phyloP scores from a whole-genome alignment of 1,284 basidiomycete species.

The Binderoboletus segoi region DNA sequence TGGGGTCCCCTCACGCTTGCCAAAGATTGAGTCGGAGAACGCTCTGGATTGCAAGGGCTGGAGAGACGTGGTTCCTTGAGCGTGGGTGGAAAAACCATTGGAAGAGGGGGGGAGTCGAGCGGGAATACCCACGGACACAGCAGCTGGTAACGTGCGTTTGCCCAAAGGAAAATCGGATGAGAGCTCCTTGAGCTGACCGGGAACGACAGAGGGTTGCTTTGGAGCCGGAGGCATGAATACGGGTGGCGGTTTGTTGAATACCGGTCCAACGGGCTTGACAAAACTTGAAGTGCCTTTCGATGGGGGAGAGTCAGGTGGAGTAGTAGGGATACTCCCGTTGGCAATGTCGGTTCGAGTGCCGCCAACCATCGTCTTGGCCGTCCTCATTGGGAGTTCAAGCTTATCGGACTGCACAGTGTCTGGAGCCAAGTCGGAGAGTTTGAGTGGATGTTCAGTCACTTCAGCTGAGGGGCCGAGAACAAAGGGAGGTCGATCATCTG shows the following conservation, averaged over 20 bases:
- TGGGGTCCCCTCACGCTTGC: conserved; percentile 45
- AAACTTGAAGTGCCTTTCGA: conserved; percentile 35
- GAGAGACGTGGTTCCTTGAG: conserved; percentile 37
- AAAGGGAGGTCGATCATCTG: neutral
- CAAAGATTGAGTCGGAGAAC: conserved; percentile 53
- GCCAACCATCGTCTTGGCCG: neutral
- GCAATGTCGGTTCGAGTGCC: neutral
- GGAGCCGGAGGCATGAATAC: conserved; percentile 53
- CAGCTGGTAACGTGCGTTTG: conserved; percentile 45
- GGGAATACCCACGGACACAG: conserved; percentile 49
- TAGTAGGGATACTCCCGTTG: conserved; percentile 50
- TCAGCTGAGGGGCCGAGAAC: neutral
- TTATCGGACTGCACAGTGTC: neutral
- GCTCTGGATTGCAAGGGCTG: conserved; percentile 57
- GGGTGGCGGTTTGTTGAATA: conserved; percentile 56
- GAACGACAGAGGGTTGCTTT: conserved; percentile 18
- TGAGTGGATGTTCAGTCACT: conserved; percentile 17
- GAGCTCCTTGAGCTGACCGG: too few relatives aligned
- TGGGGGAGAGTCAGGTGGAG: conserved; percentile 61
- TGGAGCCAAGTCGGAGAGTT: conserved; percentile 31
- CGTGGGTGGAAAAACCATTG: conserved; percentile 19
- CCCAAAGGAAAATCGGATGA: conserved; percentile 36
- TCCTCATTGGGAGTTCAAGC: conserved; percentile 1
- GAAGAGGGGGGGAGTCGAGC: conserved; percentile 36
- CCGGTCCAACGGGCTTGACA: conserved; percentile 43